Base-by-base conservation (phyloP, 495 filamentous ascomycete genomes). In the Penicillium roqueforti region DNA sequence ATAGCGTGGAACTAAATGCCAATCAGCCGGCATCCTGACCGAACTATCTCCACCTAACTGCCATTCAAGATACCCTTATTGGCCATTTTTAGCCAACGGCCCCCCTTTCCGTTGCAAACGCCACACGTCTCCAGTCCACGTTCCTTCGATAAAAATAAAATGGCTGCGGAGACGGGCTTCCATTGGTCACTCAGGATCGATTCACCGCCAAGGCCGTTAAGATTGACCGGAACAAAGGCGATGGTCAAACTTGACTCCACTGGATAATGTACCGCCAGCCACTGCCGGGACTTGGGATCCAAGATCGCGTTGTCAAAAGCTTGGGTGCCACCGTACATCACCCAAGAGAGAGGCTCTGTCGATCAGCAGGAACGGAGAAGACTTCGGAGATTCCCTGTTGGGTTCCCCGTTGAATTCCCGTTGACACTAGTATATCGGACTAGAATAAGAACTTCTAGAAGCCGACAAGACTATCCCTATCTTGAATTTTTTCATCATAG, bases 381-480 rank as follows among this genome's bases (percentile, higher is more conserved):
- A 36, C 50, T 39, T 54, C 16, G 23, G 42, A 19, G 22, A n/a
- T 54, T 9, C 22, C 42, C 41, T 34, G 10, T 11, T 29, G 7
- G 10, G 10, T 29, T 9, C 10, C 9, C 23, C 23, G 23, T 23
- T 23, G 23, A 5, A 5, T 23, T 23, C 23, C 9, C 10, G 28
- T 28, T 25, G 16, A n/a, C 22, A n/a, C 37, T 26, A n/a, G n/a
- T n/a, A n/a, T 29, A 8, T 28, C 16, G 25, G 26, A 40, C 48
- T 45, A 45, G 26, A 14, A 3, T 29, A 14, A 3, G n/a, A 6
- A 28, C 37, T 31, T 4, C 7, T 26, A 29, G 4, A 3, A 4
- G 51, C 51, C 13, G 37, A 54, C 32, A 26, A 9, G 42, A 47
- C 32, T 26, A 54, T 54, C 42, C 23, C 18, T 31, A 47, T 54